These are phyloP conservation scores for Calycina herbarum DNA, from an alignment of 2,329 filamentous ascomycete species.

Conservation along the genomic window DNA sequence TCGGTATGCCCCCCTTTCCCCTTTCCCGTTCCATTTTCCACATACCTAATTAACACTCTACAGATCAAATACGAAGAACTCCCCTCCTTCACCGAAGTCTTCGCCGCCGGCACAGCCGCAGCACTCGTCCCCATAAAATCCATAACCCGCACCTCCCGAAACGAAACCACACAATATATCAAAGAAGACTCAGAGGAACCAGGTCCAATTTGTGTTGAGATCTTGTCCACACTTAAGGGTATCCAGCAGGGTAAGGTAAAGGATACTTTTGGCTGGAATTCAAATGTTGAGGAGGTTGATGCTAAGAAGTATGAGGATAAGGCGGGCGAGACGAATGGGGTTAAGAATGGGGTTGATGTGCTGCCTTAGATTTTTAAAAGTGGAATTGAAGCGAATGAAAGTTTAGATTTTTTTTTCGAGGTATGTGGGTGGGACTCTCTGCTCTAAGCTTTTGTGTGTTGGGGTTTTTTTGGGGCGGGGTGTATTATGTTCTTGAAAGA, in stretches of 20 bases:
- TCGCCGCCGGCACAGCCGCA: conserved; percentile 90
- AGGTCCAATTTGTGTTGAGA: conserved; percentile 69
- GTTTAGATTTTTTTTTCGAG: no score
- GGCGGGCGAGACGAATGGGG: conserved; percentile 5
- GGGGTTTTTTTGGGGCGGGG: no score
- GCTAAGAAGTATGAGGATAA: conserved; percentile 30
- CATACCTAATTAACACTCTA: no score
- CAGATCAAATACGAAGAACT: conserved; percentile 65
- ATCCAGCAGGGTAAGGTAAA: conserved; percentile 80
- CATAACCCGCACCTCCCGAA: conserved; percentile 66
- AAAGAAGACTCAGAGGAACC: conserved; percentile 61
- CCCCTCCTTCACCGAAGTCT: conserved; percentile 68
- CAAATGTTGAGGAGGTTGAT: conserved; percentile 34
- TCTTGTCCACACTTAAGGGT: conserved; percentile 75
- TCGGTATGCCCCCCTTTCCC: conserved; percentile 48
- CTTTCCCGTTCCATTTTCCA: no score
- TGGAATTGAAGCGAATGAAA: no score
- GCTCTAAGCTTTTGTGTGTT: no score
- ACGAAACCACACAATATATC: conserved; percentile 58
- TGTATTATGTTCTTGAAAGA: no score
- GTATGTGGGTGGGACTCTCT: no score
- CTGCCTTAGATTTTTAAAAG: background rate
- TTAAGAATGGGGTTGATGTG: background rate
- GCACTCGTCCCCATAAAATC: conserved; percentile 89
- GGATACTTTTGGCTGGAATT: conserved; percentile 52